Percentiles rank a stretch among this genome's conserved stretches.
Evolutionary conservation across 1,139 yeast genomes (phyloP).

Genomic region (Taphrina deformans): DNA sequence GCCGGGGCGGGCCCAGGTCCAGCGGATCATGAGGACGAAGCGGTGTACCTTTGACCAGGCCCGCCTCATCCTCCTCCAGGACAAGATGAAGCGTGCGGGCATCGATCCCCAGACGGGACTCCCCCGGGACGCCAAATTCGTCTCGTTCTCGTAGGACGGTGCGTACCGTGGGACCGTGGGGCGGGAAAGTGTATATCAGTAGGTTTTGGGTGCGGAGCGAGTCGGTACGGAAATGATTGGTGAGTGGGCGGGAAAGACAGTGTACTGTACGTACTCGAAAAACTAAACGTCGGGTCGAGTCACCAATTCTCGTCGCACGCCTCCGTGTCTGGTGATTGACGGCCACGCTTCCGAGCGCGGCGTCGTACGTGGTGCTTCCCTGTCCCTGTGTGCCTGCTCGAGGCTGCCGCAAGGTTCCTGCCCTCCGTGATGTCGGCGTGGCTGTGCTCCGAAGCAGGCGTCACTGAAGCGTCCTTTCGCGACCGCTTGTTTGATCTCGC

Average conservation of each 20-base stretch:
- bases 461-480: neutral
- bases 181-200: neutral
- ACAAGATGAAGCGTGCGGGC: slow-evolving; percentile 20
- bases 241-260: too few species aligned
- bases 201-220: too few species aligned
- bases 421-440: too few species aligned
- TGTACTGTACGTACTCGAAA: too few species aligned
- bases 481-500: neutral
- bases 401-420: too few species aligned
- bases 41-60: slow-evolving; percentile 68
- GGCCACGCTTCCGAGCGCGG: neutral
- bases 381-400: neutral
- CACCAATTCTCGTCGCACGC: neutral
- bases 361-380: neutral
- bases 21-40: slow-evolving; percentile 55
- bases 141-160: slow-evolving; percentile 40
- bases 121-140: slow-evolving; percentile 33
- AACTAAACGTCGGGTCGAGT: too few species aligned
- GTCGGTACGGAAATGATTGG: too few species aligned
- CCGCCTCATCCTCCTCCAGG: slow-evolving; percentile 47
- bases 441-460: too few species aligned
- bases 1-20: slow-evolving; percentile 55
- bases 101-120: slow-evolving; percentile 36
- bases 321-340: neutral
- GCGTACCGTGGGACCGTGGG: too few species aligned